A percentile compares a stretch with the other conserved stretches of the same genome.
These are phyloP conservation scores for Crithidia acanthocephali DNA, from an alignment of 208 protist species.

Conservation along the genomic window DNA sequence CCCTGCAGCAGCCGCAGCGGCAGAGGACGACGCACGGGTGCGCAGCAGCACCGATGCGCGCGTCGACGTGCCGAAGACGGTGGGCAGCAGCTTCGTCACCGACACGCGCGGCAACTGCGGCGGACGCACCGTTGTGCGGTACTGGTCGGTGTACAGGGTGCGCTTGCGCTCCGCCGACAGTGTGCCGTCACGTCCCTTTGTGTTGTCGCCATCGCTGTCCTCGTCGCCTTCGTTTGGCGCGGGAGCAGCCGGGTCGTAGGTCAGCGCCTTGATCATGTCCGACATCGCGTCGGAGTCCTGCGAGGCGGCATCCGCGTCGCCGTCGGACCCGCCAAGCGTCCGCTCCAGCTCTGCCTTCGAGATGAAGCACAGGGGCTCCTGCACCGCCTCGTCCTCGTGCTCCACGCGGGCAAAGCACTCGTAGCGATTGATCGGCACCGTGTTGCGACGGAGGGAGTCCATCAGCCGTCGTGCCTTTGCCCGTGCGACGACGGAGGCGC, in stretches of 20 bases:
- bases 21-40: not conserved
- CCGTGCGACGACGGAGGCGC: conserved; percentile 63
- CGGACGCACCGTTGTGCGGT: conserved; percentile 5
- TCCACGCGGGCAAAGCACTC: conserved; percentile 60
- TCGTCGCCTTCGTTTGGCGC: not conserved
- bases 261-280: conserved; percentile 38
- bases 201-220: not conserved
- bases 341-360: conserved; percentile 18
- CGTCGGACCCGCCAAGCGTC: conserved; percentile 1
- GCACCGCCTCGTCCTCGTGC: conserved; percentile 34
- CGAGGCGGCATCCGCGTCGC: conserved; percentile 8
- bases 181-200: not conserved
- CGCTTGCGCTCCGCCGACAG: not conserved
- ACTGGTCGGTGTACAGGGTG: not conserved
- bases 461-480: conserved; percentile 73
- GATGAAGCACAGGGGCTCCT: conserved; percentile 33
- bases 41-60: conserved; percentile 13
- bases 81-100: conserved; percentile 2
- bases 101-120: conserved; percentile 16
- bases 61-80: conserved; percentile 14
- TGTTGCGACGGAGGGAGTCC: conserved; percentile 58
- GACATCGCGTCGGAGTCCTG: conserved; percentile 43
- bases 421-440: conserved; percentile 80
- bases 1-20: not conserved
- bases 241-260: conserved; percentile 17